These are phyloP conservation scores for Neurospora sp. DNA, from an alignment of 495 filamentous ascomycete species.

Conservation along the genomic window DNA sequence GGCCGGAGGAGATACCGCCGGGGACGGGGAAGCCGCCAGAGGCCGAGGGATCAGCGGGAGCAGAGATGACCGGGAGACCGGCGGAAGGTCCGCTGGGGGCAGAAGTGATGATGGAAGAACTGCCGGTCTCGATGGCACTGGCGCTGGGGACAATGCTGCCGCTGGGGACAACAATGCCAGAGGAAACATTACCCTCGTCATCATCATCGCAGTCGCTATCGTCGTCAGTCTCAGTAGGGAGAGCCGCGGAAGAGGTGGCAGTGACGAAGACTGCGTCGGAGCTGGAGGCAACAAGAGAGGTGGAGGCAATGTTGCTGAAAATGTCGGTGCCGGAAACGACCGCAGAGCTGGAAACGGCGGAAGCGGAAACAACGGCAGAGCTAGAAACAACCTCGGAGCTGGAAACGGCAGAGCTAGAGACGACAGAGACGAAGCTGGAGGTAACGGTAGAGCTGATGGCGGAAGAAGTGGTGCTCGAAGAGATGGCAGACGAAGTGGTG, in stretches of 20 bases:
- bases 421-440: neutral
- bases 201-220: neutral
- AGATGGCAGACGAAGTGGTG: neutral
- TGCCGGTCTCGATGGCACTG: neutral
- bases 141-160: neutral
- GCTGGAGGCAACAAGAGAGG: neutral
- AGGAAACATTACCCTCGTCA: neutral
- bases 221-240: neutral
- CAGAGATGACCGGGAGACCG: conserved; percentile 53
- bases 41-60: conserved; percentile 47
- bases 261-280: neutral
- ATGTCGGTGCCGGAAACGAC: neutral
- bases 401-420: neutral
- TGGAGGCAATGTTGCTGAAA: neutral
- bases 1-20: conserved; percentile 39
- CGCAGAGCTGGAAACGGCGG: no score
- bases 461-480: neutral
- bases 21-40: conserved; percentile 48
- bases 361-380: no score
- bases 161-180: neutral
- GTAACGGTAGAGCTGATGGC: neutral
- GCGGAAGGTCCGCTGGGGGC: conserved; percentile 39
- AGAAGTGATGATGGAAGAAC: neutral
- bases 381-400: neutral
- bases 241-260: neutral